Percentiles rank a stretch among this genome's conserved stretches.
Evolutionary conservation across 371 early-diverging fungal genomes (phyloP).

Genomic region (Nematocida sp.): DNA sequence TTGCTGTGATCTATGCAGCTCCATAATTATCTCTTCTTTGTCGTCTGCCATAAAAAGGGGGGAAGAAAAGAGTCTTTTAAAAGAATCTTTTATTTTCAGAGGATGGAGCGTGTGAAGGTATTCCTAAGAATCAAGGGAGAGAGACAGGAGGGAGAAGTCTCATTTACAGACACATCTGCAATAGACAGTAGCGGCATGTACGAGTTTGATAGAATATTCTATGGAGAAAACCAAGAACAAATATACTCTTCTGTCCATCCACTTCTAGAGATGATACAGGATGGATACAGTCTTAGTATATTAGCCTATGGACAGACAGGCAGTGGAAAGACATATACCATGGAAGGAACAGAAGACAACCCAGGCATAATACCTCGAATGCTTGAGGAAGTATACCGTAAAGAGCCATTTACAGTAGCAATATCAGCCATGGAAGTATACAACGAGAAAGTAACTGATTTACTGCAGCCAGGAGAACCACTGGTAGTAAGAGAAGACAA

Average conservation of each 20-base stretch:
- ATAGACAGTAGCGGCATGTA: constrained; percentile 15
- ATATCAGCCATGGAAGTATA: constrained; percentile 70
- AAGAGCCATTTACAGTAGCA: constrained; percentile 39
- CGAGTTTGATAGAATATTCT: constrained; percentile 47
- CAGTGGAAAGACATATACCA: constrained; percentile 93
- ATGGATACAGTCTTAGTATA: constrained; percentile 62
- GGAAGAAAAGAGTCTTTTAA: too few relatives aligned
- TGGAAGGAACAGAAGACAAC: constrained; percentile 67
- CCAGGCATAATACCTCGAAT: constrained; percentile 64
- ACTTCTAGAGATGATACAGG: constrained; percentile 33
- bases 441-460: constrained; percentile 69
- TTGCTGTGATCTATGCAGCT: too few relatives aligned
- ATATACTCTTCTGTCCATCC: constrained; percentile 6
- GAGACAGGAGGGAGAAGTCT: constrained; percentile 11
- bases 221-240: constrained; percentile 2
- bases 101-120: constrained; percentile 41
- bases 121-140: constrained; percentile 47
- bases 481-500: constrained; percentile 67
- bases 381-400: constrained; percentile 18
- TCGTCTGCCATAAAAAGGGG: neutral
- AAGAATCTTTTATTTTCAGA: too few relatives aligned
- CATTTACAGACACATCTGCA: constrained; percentile 26
- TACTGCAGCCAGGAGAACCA: constrained; percentile 62
- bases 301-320: constrained; percentile 74
- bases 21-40: neutral